A percentile compares a stretch with the other conserved stretches of the same genome.
phyloP scores from a whole-genome alignment of 805 yeast species.

The Candida koratica region DNA sequence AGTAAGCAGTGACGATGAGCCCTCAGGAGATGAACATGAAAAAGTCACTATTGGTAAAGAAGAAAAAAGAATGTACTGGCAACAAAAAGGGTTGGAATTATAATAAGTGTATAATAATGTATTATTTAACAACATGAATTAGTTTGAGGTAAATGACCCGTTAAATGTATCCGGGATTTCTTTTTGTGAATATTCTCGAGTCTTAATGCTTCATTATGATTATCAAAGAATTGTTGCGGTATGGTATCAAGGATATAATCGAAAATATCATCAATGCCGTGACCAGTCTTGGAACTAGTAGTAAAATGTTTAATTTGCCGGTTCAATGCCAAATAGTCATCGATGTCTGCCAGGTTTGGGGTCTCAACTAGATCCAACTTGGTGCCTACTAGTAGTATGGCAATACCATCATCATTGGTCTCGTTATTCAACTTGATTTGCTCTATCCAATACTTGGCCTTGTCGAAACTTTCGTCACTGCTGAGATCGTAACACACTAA shows the following conservation, averaged over 20 bases:
- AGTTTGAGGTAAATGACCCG: conserved; percentile 8
- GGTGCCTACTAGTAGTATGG: conserved; percentile 68
- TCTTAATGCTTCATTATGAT: conserved; percentile 9
- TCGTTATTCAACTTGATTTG: conserved; percentile 48
- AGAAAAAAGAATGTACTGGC: conserved; percentile 38
- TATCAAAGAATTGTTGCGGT: conserved; percentile 28
- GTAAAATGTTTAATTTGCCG: conserved; percentile 22
- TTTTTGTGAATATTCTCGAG: conserved; percentile 6
- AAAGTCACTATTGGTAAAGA: conserved; percentile 29
- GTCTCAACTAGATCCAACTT: conserved; percentile 59
- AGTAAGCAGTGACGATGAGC: conserved; percentile 7
- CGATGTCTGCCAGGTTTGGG: conserved; percentile 9
- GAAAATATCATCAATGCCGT: conserved; percentile 46
- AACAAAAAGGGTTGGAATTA: conserved; percentile 38
- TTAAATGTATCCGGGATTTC: conserved; percentile 10
- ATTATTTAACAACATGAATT: conserved; percentile 9
- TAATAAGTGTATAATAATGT: conserved; percentile 9
- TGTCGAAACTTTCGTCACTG: conserved; percentile 46
- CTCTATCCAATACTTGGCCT: conserved; percentile 87
- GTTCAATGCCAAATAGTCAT: conserved; percentile 17
- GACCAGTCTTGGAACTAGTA: conserved; percentile 72
- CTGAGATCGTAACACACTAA: conserved; percentile 84
- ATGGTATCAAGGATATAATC: conserved; percentile 28
- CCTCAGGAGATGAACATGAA: too few species aligned
- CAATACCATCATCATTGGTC: conserved; percentile 20